Conservation (phyloP, 208 protist genomes). For the Polymyxa betae region DNA sequence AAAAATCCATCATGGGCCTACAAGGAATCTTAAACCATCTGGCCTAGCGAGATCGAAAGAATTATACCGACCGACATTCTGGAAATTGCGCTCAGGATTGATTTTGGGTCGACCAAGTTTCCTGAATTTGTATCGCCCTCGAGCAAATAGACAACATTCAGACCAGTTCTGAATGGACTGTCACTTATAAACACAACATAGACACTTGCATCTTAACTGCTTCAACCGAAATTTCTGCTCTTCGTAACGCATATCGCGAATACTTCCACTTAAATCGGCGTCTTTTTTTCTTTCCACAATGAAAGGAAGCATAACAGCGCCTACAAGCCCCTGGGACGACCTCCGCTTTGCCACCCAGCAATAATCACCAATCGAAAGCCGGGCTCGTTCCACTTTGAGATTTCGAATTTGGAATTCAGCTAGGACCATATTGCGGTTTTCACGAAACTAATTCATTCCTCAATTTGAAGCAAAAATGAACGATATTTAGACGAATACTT, state of each 20-base stretch:
- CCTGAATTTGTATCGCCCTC: background rate
- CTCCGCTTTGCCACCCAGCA: slow-evolving; percentile 15
- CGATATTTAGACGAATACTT: background rate
- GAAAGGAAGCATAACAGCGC: background rate
- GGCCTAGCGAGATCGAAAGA: background rate
- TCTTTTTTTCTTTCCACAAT: slow-evolving; percentile 26
- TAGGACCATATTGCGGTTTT: background rate
- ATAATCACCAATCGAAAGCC: slow-evolving; percentile 19
- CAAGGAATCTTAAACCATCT: background rate
- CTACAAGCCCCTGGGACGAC: background rate
- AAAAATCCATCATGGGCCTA: slow-evolving; percentile 35
- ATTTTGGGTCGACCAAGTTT: background rate
- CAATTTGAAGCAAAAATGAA: background rate
- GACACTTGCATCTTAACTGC: background rate
- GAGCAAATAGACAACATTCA: slow-evolving; percentile 13
- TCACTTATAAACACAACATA: background rate
- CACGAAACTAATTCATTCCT: background rate
- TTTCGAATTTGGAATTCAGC: background rate
- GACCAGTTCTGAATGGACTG: slow-evolving; percentile 4
- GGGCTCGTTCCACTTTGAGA: background rate
- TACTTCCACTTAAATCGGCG: background rate
- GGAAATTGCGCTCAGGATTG: background rate
- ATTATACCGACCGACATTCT: background rate
- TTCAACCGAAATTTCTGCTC: slow-evolving; percentile 40
- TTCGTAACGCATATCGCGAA: background rate